Percentiles rank a stretch among this genome's conserved stretches.
Conservation (phyloP, 2,329 filamentous ascomycete genomes). For the Ceratocystiopsis minuta region DNA sequence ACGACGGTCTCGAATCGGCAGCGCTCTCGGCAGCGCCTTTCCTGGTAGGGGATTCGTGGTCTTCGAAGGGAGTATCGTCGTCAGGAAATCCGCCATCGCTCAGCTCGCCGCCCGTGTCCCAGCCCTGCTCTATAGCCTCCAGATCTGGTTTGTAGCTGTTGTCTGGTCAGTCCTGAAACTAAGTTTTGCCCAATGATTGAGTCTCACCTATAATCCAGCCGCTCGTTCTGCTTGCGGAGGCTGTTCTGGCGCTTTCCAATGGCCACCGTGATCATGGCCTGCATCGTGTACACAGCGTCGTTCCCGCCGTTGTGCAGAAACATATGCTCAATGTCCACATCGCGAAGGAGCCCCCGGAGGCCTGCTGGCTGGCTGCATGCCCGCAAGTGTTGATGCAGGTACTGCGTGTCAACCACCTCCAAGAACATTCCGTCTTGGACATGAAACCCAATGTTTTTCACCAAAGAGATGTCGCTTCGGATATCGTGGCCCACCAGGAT, state of each 20-base stretch:
- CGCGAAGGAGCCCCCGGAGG: slow-evolving; percentile 41
- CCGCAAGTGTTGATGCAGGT: slow-evolving; percentile 47
- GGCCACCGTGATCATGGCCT: slow-evolving; percentile 49
- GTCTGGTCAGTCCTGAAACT: neutral
- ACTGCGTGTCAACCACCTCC: slow-evolving; percentile 55
- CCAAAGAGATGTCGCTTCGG: slow-evolving; percentile 47
- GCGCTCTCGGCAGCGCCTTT: neutral
- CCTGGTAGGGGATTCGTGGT: neutral
- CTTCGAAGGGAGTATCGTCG: neutral
- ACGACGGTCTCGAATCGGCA: no score
- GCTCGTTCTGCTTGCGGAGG: slow-evolving; percentile 6
- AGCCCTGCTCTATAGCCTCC: slow-evolving; percentile 10
- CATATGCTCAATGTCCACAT: slow-evolving; percentile 43
- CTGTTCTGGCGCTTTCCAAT: slow-evolving; percentile 17
- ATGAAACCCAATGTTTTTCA: slow-evolving; percentile 47
- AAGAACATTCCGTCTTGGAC: slow-evolving; percentile 34
- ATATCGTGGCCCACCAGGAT: slow-evolving; percentile 68
- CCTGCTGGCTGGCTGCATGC: slow-evolving; percentile 32
- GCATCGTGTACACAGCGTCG: slow-evolving; percentile 64
- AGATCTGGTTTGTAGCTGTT: slow-evolving; percentile 1
- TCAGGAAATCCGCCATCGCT: slow-evolving; percentile 14
- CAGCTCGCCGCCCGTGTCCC: slow-evolving; percentile 15
- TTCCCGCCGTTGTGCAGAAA: slow-evolving; percentile 79
- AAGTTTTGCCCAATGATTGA: neutral
- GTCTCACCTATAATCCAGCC: neutral